phyloP scores from a whole-genome alignment of 805 yeast species.

The Monosporozyma aerobia region DNA sequence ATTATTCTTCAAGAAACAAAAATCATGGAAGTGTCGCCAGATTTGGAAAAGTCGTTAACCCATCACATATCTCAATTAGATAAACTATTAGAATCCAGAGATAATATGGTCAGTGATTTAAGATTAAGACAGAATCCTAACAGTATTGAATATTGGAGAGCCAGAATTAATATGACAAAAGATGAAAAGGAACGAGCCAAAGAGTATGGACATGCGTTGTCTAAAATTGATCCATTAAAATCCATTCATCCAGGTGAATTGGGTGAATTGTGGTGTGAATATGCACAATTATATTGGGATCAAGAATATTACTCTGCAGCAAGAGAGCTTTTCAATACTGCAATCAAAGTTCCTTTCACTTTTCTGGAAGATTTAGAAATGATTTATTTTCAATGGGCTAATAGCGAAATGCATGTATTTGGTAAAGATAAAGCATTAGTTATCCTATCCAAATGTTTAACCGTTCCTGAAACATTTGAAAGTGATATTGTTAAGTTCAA shows the following conservation, averaged over 20 bases:
- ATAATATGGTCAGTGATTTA: slow-evolving; percentile 56
- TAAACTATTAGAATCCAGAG: slow-evolving; percentile 45
- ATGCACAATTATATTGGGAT: slow-evolving; percentile 55
- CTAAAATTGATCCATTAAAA: slow-evolving; percentile 52
- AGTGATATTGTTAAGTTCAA: slow-evolving; percentile 14
- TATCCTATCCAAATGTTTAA: slow-evolving; percentile 36
- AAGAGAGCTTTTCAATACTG: slow-evolving; percentile 50
- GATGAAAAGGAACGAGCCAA: slow-evolving; percentile 31
- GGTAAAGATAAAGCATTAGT: slow-evolving; percentile 38
- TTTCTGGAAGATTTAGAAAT: slow-evolving; percentile 54
- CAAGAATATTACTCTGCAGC: slow-evolving; percentile 50
- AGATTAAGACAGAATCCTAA: slow-evolving; percentile 46
- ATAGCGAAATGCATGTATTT: slow-evolving; percentile 48
- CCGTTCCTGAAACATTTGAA: slow-evolving; percentile 31
- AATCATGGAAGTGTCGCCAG: slow-evolving; percentile 11
- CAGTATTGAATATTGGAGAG: slow-evolving; percentile 60
- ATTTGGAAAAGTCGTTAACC: slow-evolving; percentile 34
- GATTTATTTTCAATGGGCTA: slow-evolving; percentile 71
- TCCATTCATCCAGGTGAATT: slow-evolving; percentile 35
- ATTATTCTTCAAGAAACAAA: slow-evolving; percentile 9
- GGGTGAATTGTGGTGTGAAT: slow-evolving; percentile 58
- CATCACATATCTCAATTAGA: slow-evolving; percentile 40
- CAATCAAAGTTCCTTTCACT: slow-evolving; percentile 61
- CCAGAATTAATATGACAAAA: slow-evolving; percentile 42
- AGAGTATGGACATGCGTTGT: slow-evolving; percentile 58